Base-by-base conservation (phyloP, 2,329 filamentous ascomycete species). In the Parastagonospora avenae region DNA sequence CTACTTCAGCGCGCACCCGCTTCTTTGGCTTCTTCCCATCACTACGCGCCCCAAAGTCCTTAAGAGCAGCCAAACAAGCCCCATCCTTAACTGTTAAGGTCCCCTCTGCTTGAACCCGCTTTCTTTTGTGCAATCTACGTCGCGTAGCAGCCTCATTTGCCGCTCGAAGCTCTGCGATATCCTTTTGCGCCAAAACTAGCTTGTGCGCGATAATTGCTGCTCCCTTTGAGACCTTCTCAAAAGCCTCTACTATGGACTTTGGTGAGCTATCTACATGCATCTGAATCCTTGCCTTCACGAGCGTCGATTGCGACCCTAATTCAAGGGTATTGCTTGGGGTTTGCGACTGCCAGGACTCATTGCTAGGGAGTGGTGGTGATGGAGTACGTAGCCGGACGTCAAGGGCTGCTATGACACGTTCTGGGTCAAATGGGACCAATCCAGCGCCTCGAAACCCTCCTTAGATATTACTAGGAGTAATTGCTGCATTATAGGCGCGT, bases 321-420 rank as follows among this genome's bases (percentile, higher is more conserved):
- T 58, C 32, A 15, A 50, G 14, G 19, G 55, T 43, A 42, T 58
- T 60, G 14, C 48, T 56, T 46, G 28, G 59, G 12, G 50, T 62
- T 56, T 57, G 39, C 14, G 46, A 58, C 52, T 58, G 19, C 56
- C 30, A 60, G 38, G 39, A 48, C 32, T 33, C 11, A 27, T 55
- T 48, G 8, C 53, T 46, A 47, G 46, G 36, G 27, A 50, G 48
- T 43, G 31, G 51, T 53, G 38, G 50, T 55, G 35, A 49, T 50
- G 33, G 45, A 38, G 54, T 60, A 19, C 48, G 35, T 29, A 64
- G 32, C 40, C 57, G 35, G 12, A 62, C 54, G 42, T 67, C 52
- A 59, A 75, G 64, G 52, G 59, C 62, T 48, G 50, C 63, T 57
- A 74, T 50, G 11, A 73, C 66, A 46, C 35, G 49, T 47, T 70